Base-by-base conservation (phyloP, 1,284 basidiomycete genomes). In the Trichosporon asahii region DNA sequence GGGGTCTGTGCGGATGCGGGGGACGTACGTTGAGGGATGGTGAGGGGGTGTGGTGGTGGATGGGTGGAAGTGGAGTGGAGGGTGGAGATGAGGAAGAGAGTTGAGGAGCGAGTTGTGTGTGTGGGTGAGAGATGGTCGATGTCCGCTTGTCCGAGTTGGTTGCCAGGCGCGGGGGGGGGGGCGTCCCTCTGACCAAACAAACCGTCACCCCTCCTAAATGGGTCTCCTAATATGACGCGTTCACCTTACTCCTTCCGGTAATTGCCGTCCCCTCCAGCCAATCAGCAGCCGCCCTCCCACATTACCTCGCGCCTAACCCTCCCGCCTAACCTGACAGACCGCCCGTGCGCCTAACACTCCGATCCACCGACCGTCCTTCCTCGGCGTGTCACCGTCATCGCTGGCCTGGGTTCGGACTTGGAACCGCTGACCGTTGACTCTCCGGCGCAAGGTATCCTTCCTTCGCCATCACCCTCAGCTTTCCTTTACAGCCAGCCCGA, bases 61-160 rank as follows among this genome's bases (percentile, higher is more conserved):
- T 70, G 69, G 29, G 57, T 67, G 66, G 61, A 65, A 31, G 57
- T 29, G 18, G 57, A 61, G 57, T 65, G 63, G 21, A 29, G 27
- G 53, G 21, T 31, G 53, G 27, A 57, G 46, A 44, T n/a, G 40
- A 44, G 9, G 57, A 60, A 33, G 33, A 25, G 46, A 12, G 11
- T 25, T 25, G 33, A 35, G 60, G 70, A 46, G 27, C 60, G 53
- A 44, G 67, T 49, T 37, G 65, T n/a, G 27, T 29, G 55, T 33
- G 31, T n/a, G n/a, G n/a, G 55, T 27, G 57, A 33, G 27, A 31
- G 57, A 33, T 33, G n/a, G 57, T 33, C 27, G 57, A 61, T 61
- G 57, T 61, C 57, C 57, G 57, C 57, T 61, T 18, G 8, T 15
- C 57, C 57, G 55, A 60, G 55, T 11, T 29, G 25, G 49, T 11